phyloP scores from a whole-genome alignment of 2,329 filamentous ascomycete species.

The Fusarium mangiferae region DNA sequence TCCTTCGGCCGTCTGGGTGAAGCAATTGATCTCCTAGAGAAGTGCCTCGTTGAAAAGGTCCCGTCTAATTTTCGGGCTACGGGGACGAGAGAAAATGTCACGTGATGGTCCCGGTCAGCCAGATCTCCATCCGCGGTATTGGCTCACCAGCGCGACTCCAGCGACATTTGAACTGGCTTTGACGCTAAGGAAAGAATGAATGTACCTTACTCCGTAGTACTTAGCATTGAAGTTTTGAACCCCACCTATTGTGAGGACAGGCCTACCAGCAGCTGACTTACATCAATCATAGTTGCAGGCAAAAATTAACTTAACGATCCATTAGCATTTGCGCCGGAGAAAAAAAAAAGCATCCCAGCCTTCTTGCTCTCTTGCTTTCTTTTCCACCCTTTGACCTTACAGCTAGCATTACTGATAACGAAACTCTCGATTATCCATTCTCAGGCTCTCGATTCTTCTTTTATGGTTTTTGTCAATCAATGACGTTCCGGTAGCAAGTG shows the following conservation, averaged over 20 bases:
- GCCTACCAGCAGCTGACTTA: slow-evolving; percentile 38
- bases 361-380: slow-evolving; percentile 13
- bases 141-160: slow-evolving; percentile 35
- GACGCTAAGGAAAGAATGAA: slow-evolving; percentile 31
- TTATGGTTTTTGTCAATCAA: slow-evolving; percentile 53
- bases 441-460: slow-evolving; percentile 8
- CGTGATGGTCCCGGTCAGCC: slow-evolving; percentile 49
- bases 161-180: slow-evolving; percentile 15
- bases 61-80: slow-evolving; percentile 57
- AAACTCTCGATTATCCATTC: not conserved
- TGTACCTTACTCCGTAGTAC: not conserved
- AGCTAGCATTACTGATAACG: not conserved
- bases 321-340: slow-evolving; percentile 36
- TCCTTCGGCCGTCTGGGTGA: slow-evolving; percentile 54
- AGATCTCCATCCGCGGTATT: slow-evolving; percentile 44
- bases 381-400: slow-evolving; percentile 4
- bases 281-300: slow-evolving; percentile 39
- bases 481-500: slow-evolving; percentile 75
- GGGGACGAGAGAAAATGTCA: slow-evolving; percentile 46
- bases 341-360: slow-evolving; percentile 40
- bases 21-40: slow-evolving; percentile 54
- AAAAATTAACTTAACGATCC: slow-evolving; percentile 39
- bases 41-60: slow-evolving; percentile 56
- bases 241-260: slow-evolving; percentile 31
- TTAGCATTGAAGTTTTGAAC: slow-evolving; percentile 8